These are phyloP conservation scores for Fusarium sp. DNA, from an alignment of 2,329 filamentous ascomycete genomes.

Conservation along the genomic window DNA sequence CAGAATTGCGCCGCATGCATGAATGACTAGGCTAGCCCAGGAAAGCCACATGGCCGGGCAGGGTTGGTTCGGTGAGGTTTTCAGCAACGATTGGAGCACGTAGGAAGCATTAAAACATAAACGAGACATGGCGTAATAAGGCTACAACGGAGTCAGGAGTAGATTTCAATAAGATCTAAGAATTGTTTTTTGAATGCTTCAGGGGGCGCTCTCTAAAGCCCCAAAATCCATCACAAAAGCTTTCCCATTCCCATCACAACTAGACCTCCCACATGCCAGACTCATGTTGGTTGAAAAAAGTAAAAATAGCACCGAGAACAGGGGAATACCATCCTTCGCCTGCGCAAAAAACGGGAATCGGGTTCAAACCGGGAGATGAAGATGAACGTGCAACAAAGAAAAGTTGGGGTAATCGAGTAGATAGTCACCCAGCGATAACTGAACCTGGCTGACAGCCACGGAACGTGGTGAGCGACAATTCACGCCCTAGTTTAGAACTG, in stretches of 20 bases:
- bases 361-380: conserved; percentile 38
- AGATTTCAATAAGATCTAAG: conserved; percentile 52
- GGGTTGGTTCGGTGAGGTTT: not conserved
- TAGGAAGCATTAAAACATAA: conserved; percentile 6
- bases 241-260: conserved; percentile 46
- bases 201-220: conserved; percentile 51
- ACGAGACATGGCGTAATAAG: conserved; percentile 26
- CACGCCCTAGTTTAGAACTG: conserved; percentile 63
- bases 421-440: conserved; percentile 10
- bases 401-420: conserved; percentile 26
- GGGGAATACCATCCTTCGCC: conserved; percentile 49
- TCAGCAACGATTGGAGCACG: conserved; percentile 13
- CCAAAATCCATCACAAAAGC: conserved; percentile 41
- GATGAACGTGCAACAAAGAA: conserved; percentile 37
- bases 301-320: conserved; percentile 45
- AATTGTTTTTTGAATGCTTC: conserved; percentile 49
- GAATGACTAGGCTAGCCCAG: conserved; percentile 4
- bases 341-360: conserved; percentile 46
- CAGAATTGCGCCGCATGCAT: conserved; percentile 9
- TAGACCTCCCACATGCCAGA: conserved; percentile 43
- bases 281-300: conserved; percentile 39
- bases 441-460: conserved; percentile 3
- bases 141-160: conserved; percentile 38
- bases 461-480: conserved; percentile 6
- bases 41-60: conserved; percentile 1